phyloP scores from a whole-genome alignment of 345 rosid species.

The Salix brachista region DNA sequence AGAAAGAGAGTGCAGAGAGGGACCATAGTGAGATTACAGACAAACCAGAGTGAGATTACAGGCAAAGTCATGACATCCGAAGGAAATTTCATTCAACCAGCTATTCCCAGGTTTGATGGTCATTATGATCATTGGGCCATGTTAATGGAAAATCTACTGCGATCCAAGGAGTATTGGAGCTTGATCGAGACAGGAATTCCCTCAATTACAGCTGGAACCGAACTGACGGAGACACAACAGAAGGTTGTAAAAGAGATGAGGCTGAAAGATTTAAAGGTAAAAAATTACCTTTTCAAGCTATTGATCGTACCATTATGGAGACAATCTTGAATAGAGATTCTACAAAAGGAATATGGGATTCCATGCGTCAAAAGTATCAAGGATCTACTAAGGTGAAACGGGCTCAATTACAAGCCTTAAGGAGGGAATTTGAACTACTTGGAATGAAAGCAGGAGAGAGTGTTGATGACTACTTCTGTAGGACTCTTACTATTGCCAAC shows the following conservation, averaged over 20 bases:
- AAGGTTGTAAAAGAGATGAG: neutral
- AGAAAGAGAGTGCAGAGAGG: too few species aligned
- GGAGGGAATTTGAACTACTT: neutral
- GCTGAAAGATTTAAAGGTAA: neutral
- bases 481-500: too few species aligned
- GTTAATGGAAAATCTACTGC: neutral
- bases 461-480: neutral
- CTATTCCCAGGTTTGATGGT: neutral
- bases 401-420: neutral
- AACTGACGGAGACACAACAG: neutral
- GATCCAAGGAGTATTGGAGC: neutral
- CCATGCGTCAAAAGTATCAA: neutral
- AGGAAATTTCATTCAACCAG: neutral
- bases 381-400: neutral
- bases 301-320: neutral
- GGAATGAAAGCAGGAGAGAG: neutral
- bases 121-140: neutral
- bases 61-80: too few species aligned
- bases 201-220: rapidly evolving
- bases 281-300: neutral
- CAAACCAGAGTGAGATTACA: too few species aligned
- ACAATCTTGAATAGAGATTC: neutral
- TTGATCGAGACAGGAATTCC: neutral
- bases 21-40: too few species aligned
- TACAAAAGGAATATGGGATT: neutral